Conservation (phyloP, 495 filamentous ascomycete species). For the Cairneyella variabilis region DNA sequence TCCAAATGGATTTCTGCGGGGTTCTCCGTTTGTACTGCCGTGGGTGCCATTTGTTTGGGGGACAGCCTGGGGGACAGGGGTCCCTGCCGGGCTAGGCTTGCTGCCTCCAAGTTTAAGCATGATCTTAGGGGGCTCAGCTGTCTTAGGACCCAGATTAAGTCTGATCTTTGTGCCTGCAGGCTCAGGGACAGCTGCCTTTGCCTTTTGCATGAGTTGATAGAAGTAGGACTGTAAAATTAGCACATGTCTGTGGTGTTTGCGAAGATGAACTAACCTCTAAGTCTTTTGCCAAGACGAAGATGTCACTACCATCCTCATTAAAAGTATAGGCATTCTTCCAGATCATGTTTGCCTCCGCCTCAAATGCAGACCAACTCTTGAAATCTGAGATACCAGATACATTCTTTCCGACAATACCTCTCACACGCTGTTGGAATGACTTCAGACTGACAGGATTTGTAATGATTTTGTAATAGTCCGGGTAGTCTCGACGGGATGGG, state of each 20-base stretch:
- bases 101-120: constrained; percentile 47
- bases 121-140: constrained; percentile 42
- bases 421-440: constrained; percentile 64
- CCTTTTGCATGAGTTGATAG: constrained; percentile 58
- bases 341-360: constrained; percentile 69
- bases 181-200: constrained; percentile 60
- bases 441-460: constrained; percentile 68
- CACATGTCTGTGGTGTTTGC: background rate
- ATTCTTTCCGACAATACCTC: constrained; percentile 60
- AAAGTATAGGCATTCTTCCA: constrained; percentile 85
- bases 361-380: constrained; percentile 75
- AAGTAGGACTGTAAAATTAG: constrained; percentile 55
- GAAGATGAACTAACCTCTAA: constrained; percentile 57
- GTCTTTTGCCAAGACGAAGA: constrained; percentile 65
- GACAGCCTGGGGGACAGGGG: constrained; percentile 52
- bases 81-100: constrained; percentile 45
- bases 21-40: constrained; percentile 1
- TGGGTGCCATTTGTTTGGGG: constrained; percentile 35
- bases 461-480: constrained; percentile 77
- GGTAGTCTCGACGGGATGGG: constrained; percentile 50
- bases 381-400: constrained; percentile 63
- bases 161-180: constrained; percentile 72
- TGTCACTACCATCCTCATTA: constrained; percentile 84
- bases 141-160: constrained; percentile 63
- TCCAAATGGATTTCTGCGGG: constrained; percentile 25